Base-by-base conservation (phyloP, 208 protist genomes). In the Novymonas esmeraldas region DNA sequence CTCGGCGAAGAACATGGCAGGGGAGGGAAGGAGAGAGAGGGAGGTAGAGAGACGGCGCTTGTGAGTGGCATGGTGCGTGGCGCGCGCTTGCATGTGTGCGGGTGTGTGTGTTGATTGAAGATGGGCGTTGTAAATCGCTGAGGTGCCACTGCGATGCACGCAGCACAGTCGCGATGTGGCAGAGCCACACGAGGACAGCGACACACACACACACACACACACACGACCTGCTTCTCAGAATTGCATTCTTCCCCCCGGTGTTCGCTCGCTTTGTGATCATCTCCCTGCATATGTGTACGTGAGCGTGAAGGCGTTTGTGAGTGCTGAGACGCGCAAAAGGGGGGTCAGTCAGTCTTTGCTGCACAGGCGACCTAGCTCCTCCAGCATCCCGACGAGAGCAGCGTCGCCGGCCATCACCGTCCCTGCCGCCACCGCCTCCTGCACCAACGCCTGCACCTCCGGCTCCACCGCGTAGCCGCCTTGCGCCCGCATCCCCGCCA, bases 391-490 rank as follows among this genome's bases (percentile, higher is more conserved):
- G 5, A 78, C 71, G 0, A 81, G 64, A 0, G 56, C 80, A 11
- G 60, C 70, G 46, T 86, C 85, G 1, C 38, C 50, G 2, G 24
- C 33, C 5, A 44, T 18, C 10, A 84, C 56, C 41, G 52, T 1
- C 31, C 52, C 59, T 5, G 55, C 56, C 24, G 60, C 26, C 0
- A 55, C 56, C 6, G 78, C 81, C 20, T 74, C 69, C 34, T 61
- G 45, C 44, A 82, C 70, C 14, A 63, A 20, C 13, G 2, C 20
- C 20, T 42, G 4, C 38, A 77, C 63, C 18, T 73, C 45, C 29
- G 41, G 39, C 36, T 83, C 77, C 18, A 81, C 11, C 26, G 38
- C 41, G 14, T 73, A 46, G 26, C 76, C 77, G 36, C 79, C 70
- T 26, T 67, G 56, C 0, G 61, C 38, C 7, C n/a, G 18, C 33